phyloP scores from a whole-genome alignment of 441 rosid species.

The Mallotus japonicus region DNA sequence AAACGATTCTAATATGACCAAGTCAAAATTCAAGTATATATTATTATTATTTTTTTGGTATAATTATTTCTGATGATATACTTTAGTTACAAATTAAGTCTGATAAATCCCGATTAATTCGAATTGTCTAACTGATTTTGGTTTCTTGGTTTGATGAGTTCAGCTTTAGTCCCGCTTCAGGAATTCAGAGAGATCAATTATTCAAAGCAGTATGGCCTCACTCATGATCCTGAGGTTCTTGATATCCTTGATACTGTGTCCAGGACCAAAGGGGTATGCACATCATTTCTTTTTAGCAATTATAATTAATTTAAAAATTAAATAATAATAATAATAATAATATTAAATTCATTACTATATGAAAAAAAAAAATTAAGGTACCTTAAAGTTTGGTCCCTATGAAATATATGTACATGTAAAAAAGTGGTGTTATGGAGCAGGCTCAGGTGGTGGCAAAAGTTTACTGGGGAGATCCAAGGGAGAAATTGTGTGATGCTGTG shows the following conservation, averaged over 20 bases:
- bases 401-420: neutral
- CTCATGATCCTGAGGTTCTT: slow-evolving; percentile 36
- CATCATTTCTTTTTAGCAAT: neutral
- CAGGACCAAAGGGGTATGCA: slow-evolving; percentile 41
- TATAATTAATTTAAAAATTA: no score
- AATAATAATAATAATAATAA: no score
- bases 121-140: no score
- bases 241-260: slow-evolving; percentile 39
- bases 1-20: no score
- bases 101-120: no score
- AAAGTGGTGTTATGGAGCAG: slow-evolving; percentile 21
- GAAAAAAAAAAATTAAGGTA: no score
- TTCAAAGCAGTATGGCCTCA: slow-evolving; percentile 49
- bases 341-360: no score
- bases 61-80: no score
- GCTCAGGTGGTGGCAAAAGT: slow-evolving; percentile 48
- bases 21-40: no score
- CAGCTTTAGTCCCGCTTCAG: slow-evolving; percentile 52
- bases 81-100: no score
- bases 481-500: slow-evolving; percentile 44
- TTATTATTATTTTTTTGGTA: no score
- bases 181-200: slow-evolving; percentile 45
- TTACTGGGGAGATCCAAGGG: slow-evolving; percentile 58
- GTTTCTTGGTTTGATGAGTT: neutral
- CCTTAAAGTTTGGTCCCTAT: no score